Evolutionary conservation across 805 yeast genomes (phyloP).

Genomic region (Lipomyces starkeyi): DNA sequence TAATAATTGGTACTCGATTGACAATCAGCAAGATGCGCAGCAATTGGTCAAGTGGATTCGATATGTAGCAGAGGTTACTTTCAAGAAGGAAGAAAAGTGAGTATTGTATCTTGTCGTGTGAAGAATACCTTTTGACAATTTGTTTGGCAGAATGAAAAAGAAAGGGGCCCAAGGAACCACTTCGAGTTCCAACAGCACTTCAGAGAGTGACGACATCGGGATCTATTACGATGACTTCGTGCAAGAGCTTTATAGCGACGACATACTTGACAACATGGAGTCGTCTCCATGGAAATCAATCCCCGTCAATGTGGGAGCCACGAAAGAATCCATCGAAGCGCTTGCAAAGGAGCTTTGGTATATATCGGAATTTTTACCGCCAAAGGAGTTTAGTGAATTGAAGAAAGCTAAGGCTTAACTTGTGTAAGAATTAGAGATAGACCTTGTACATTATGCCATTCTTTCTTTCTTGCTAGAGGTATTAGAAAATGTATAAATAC

Average conservation of each 20-base stretch:
- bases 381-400: slow-evolving; percentile 21
- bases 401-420: background rate
- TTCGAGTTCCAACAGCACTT: background rate
- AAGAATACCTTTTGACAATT: background rate
- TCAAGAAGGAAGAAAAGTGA: slow-evolving; percentile 13
- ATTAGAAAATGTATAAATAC: background rate
- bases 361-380: slow-evolving; percentile 27
- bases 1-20: slow-evolving; percentile 35
- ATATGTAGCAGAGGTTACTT: slow-evolving; percentile 16
- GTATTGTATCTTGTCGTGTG: background rate
- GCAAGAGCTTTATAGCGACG: slow-evolving; percentile 18
- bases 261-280: slow-evolving; percentile 10
- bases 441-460: background rate
- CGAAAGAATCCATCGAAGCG: slow-evolving; percentile 26
- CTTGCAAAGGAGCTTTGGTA: slow-evolving; percentile 19
- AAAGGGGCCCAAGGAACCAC: background rate
- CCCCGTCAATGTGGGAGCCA: slow-evolving; percentile 18
- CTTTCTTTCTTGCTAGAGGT: background rate
- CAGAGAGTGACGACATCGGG: background rate
- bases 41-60: slow-evolving; percentile 31
- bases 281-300: background rate
- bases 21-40: slow-evolving; percentile 27
- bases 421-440: background rate
- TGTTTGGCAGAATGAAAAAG: background rate
- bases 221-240: slow-evolving; percentile 26